Evolutionary conservation across 352 stramenopile genomes (phyloP), one percentile per base, ranked within the genome.

Genomic region (Globisporangium paroecandrum): DNA sequence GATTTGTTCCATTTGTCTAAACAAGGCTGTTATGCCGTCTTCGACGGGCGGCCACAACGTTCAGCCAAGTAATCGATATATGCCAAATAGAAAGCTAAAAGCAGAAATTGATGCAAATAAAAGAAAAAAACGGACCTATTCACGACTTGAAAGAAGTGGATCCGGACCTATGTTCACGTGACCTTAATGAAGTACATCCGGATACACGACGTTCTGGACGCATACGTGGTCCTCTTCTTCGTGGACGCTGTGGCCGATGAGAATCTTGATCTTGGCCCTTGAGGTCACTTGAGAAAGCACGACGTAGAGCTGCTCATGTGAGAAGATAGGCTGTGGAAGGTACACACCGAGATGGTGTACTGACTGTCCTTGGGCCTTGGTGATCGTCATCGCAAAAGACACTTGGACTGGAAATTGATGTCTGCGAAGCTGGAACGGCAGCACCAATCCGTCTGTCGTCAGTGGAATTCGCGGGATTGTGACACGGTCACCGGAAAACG

Each of bases 281-380:
- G 68, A 43, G 12, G 27, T 74, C 0, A 73, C 65, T 1, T 62
- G 41, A 4, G 73, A 79, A 7, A 75, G 62, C 6, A 71, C 74
- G 22, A 80, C 65, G 24, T 77, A 77, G 9, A 77, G 54, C 29
- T 82, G 76, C 0, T 70, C 65, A 25, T 78, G 70, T 0, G 68
- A 73, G 34, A 83, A 77, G 59, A 60, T 3, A 10, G 57, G 64
- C 9, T 62, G 68, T 3, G 69, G 65, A 1, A 77, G 43, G 59
- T 73, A 76, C 12, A 79, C 27, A 2, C 65, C 73, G 10, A 77
- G 22, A 7, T 79, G 73, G 10, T 53, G 32, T 7, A 36, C 32
- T 3, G 76, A 77, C 56, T 76, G 77, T 10, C 69, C 72, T 69
- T 81, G 72, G 0, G 68, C 72, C 24, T 83, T 81, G 66, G 77